Conservation (phyloP, 805 yeast species). For the Saccharomyces eubayanus region DNA sequence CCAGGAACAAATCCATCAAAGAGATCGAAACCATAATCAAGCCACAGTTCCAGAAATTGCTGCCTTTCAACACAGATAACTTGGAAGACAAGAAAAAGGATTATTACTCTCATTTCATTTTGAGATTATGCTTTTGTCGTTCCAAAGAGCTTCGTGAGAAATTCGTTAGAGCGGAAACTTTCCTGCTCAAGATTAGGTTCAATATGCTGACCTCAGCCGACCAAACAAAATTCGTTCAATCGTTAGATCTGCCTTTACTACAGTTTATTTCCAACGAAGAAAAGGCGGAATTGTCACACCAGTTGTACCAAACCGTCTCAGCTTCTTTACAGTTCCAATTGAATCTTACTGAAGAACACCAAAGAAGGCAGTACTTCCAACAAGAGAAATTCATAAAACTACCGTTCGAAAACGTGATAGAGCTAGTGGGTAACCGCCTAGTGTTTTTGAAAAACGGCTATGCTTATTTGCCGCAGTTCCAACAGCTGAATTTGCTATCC, state of each 20-base stretch:
- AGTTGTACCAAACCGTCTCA: conserved; percentile 50
- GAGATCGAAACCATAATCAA: conserved; percentile 60
- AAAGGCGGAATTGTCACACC: conserved; percentile 39
- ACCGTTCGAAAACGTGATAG: conserved; percentile 80
- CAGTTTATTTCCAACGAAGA: conserved; percentile 58
- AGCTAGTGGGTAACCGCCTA: conserved; percentile 62
- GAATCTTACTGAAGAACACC: conserved; percentile 38
- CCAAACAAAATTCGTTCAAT: conserved; percentile 59
- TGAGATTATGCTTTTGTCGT: conserved; percentile 84
- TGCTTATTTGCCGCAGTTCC: conserved; percentile 78
- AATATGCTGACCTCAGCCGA: conserved; percentile 54
- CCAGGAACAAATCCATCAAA: conserved; percentile 52
- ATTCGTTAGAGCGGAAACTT: conserved; percentile 68
- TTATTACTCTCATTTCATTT: conserved; percentile 82
- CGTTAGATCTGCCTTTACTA: conserved; percentile 58
- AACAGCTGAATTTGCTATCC: conserved; percentile 63
- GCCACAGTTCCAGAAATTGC: conserved; percentile 52
- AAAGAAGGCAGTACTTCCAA: conserved; percentile 39
- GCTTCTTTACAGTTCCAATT: conserved; percentile 29
- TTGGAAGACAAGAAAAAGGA: conserved; percentile 72
- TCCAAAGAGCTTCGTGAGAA: conserved; percentile 73
- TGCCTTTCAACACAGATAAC: conserved; percentile 47
- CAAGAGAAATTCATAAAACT: conserved; percentile 70
- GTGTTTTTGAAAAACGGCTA: conserved; percentile 60
- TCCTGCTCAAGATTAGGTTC: conserved; percentile 67